Evolutionary conservation across 257 asterid species (phyloP), one percentile per base, ranked within the genome.

Genomic region (Solanum piurae): DNA sequence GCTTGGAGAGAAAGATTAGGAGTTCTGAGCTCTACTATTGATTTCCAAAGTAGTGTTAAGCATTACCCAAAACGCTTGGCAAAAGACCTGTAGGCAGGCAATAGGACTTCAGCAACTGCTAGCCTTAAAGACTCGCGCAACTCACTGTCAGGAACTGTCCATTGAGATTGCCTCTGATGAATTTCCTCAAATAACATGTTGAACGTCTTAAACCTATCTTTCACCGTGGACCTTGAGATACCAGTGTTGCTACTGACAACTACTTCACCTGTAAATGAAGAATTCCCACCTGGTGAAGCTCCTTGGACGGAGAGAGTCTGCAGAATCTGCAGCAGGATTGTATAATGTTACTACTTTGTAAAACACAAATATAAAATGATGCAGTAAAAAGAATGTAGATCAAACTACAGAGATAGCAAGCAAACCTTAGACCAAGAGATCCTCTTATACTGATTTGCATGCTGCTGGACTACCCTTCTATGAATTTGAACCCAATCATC

Each of bases 401-500:
- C 46, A 16, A 44, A 27, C 38, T 16, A 79, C 37, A 77, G 62
- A 77, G 84, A 20, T 23, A 38, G 36, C 20, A 76, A 73, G 7
- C 71, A 64, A 86, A 96, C 99, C 99, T 97, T 97, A 86, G 98
- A 91, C 99, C 99, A 95, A 62, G 99, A 96, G 66, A 95, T 93
- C 88, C 98, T 93, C 93, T 97, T 97, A 93, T 97, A 97, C 91
- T 97, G 99, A 92, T 94, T 95, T 36, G 99, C 99, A 76, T 97
- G 98, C 89, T 97, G 99, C 92, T 95, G 99, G 77, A 97, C 99
- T 55, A 95, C 93, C 89, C 99, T 91, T 93, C 99, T 91, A 85
- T 97, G 98, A 90, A 97, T 95, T 90, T 95, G 99, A 88, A 97
- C 99, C 99, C 99, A 97, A 89, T 97, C 99, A 89, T 95, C 96